Percentiles rank a stretch among this genome's conserved stretches.
phyloP scores from a whole-genome alignment of 345 rosid genomes.

The Abelmoschus esculentus region DNA sequence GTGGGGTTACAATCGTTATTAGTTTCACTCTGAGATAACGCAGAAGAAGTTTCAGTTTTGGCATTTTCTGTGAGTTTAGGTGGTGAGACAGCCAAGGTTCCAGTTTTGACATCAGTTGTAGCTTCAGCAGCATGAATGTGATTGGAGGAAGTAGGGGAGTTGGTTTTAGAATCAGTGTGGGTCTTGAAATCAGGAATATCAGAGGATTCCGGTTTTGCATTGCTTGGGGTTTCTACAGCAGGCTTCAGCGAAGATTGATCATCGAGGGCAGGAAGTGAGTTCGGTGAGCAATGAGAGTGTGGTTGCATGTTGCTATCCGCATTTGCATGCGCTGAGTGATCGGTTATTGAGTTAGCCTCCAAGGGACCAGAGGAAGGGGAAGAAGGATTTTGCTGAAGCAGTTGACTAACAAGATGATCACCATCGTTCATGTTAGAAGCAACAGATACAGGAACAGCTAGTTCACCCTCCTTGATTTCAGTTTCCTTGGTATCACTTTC shows the following conservation, averaged over 20 bases:
- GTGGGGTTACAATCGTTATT: slow-evolving; percentile 18
- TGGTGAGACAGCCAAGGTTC: not conserved
- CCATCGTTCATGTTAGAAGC: not conserved
- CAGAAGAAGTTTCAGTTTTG: slow-evolving; percentile 12
- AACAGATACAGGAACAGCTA: not conserved
- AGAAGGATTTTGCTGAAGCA: slow-evolving; percentile 14
- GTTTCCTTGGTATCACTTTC: slow-evolving; percentile 9
- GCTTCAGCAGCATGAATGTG: slow-evolving; percentile 20
- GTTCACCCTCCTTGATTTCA: slow-evolving; percentile 12
- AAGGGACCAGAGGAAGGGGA: slow-evolving; percentile 16
- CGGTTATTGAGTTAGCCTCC: slow-evolving; percentile 14
- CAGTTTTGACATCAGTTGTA: not conserved
- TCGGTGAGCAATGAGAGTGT: slow-evolving; percentile 15
- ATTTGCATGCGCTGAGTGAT: slow-evolving; percentile 9
- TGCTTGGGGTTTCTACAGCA: slow-evolving; percentile 18
- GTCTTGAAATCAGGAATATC: slow-evolving; percentile 21
- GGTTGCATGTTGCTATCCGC: slow-evolving; percentile 17
- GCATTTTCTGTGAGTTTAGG: not conserved
- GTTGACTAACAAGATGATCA: not conserved
- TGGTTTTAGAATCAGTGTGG: slow-evolving; percentile 13
- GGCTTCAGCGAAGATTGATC: slow-evolving; percentile 16
- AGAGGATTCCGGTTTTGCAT: slow-evolving; percentile 16
- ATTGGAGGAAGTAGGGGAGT: slow-evolving; percentile 14
- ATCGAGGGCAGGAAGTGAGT: slow-evolving; percentile 17
- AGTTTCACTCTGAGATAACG: slow-evolving; percentile 20